Evolutionary conservation across 73 alveolate species (phyloP).

Genomic region (Vitrella brassicaformis): DNA sequence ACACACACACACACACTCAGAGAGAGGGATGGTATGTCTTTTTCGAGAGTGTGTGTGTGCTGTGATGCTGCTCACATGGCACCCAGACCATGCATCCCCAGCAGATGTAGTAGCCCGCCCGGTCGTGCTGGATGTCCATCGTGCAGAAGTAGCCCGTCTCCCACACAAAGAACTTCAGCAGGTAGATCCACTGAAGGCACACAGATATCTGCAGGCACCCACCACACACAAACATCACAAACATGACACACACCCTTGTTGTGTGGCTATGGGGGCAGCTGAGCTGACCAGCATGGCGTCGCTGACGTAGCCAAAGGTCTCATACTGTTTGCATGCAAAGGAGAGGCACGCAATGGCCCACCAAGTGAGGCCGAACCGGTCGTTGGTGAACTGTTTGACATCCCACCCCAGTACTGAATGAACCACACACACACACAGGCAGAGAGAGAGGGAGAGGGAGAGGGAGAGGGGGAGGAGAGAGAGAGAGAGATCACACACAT

Average conservation of each 20-base stretch:
- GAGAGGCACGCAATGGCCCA: not conserved
- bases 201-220: not conserved
- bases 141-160: constrained; percentile 4
- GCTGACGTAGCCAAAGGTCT: not conserved
- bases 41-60: not conserved
- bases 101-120: constrained; percentile 7
- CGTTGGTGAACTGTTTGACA: not conserved
- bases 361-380: not conserved
- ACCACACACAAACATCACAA: not conserved
- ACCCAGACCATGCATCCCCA: constrained; percentile 28
- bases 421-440: not conserved
- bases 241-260: not conserved
- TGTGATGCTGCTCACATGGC: constrained; percentile 1
- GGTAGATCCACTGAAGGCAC: not conserved
- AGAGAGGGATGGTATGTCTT: not conserved
- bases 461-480: not conserved
- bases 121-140: constrained; percentile 2
- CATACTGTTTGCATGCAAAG: not conserved
- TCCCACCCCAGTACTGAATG: not conserved
- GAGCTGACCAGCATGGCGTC: not conserved
- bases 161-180: constrained; percentile 4
- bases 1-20: not conserved
- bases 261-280: not conserved
- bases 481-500: not conserved
- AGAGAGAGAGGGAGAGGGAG: not conserved